A percentile compares a stretch with the other conserved stretches of the same genome.
These are phyloP conservation scores for Cercospora sesami DNA, from an alignment of 2,329 filamentous ascomycete species.

Conservation along the genomic window DNA sequence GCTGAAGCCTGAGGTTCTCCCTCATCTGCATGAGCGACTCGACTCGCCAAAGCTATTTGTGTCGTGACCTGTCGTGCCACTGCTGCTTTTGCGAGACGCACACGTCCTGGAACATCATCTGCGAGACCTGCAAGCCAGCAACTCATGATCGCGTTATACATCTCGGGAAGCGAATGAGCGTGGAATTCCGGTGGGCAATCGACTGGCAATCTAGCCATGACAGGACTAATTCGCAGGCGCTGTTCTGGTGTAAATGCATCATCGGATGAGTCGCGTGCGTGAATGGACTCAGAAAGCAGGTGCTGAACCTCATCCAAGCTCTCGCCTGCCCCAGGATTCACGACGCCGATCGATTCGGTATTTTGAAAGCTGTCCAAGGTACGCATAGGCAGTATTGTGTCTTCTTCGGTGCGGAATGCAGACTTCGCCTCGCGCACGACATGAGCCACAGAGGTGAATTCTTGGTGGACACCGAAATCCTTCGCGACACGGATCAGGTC, in stretches of 20 bases:
- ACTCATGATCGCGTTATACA: conserved; percentile 32
- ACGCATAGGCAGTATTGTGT: conserved; percentile 12
- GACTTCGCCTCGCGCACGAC: conserved; percentile 30
- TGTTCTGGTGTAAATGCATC: not conserved
- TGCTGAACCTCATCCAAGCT: not conserved
- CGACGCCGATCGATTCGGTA: not conserved
- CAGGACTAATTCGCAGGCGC: not conserved
- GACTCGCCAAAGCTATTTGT: conserved; percentile 42
- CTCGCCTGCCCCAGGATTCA: not conserved
- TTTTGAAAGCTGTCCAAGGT: conserved; percentile 14
- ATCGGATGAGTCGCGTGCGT: not conserved
- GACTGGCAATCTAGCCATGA: not conserved
- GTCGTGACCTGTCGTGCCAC: conserved; percentile 36
- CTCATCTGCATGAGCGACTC: conserved; percentile 21
- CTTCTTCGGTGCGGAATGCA: conserved; percentile 30
- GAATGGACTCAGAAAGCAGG: not conserved
- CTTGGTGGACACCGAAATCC: not conserved
- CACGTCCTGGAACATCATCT: conserved; percentile 28
- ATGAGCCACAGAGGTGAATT: not conserved
- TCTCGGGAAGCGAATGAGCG: conserved; percentile 4
- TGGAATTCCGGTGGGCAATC: conserved; percentile 1
- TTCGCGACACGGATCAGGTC: not conserved
- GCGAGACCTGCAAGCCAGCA: conserved; percentile 32
- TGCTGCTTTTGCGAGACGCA: conserved; percentile 37
- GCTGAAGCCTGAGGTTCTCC: not conserved